These are phyloP conservation scores for Warburgia ugandensis DNA, from an alignment of 164 flowering plant genomes.

Conservation along the genomic window DNA sequence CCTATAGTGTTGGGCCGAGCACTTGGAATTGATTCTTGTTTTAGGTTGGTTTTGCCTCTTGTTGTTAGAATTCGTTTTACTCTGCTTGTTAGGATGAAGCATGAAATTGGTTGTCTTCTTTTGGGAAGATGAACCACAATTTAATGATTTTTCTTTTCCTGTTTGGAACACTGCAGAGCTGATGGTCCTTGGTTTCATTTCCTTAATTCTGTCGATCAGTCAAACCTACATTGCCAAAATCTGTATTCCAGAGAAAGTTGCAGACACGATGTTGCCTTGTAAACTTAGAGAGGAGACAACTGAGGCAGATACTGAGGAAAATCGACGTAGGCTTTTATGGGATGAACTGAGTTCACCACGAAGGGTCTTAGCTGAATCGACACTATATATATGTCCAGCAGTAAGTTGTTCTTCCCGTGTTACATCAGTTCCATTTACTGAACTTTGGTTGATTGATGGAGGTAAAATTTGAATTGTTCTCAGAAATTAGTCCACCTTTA, in stretches of 20 bases:
- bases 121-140: background rate
- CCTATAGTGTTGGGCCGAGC: too few relatives aligned
- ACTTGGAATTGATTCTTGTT: too few relatives aligned
- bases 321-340: conserved; percentile 44
- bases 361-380: conserved; percentile 33
- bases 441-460: background rate
- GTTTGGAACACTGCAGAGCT: conserved; percentile 44
- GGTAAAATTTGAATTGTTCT: too few relatives aligned
- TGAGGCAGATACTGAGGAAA: conserved; percentile 1
- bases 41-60: too few relatives aligned
- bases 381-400: conserved; percentile 19
- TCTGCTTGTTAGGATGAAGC: background rate
- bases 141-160: background rate
- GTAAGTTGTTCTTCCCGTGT: conserved; percentile 19
- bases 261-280: conserved; percentile 57
- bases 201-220: conserved; percentile 46
- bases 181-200: conserved; percentile 70
- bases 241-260: conserved; percentile 36
- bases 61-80: background rate
- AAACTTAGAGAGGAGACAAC: conserved; percentile 10
- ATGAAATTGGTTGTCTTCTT: background rate
- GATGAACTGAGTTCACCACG: conserved; percentile 20
- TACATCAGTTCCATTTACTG: background rate
- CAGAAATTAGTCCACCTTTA: too few relatives aligned
- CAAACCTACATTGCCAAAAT: conserved; percentile 42